A percentile compares a stretch with the other conserved stretches of the same genome.
phyloP scores from a whole-genome alignment of 805 yeast species.

The Hanseniaspora jakobsenii region DNA sequence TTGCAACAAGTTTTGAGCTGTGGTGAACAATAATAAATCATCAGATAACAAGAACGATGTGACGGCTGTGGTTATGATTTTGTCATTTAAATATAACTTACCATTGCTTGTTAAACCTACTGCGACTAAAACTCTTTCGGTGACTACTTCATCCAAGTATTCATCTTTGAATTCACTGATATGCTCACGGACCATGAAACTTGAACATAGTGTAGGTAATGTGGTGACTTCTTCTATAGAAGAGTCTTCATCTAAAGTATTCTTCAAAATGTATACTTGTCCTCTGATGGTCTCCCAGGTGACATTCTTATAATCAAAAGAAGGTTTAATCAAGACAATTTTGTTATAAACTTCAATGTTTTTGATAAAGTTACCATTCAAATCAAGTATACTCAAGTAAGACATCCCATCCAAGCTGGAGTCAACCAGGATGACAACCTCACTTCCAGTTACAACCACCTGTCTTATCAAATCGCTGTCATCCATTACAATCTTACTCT shows the following conservation, averaged over 20 bases:
- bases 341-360: constrained; percentile 38
- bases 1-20: constrained; percentile 73
- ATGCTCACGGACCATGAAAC: constrained; percentile 36
- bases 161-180: constrained; percentile 4
- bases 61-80: constrained; percentile 55
- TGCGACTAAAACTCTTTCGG: constrained; percentile 30
- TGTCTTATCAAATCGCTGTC: constrained; percentile 47
- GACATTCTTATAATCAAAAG: constrained; percentile 40
- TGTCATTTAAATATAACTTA: constrained; percentile 52
- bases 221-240: constrained; percentile 31
- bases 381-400: constrained; percentile 32
- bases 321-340: constrained; percentile 44
- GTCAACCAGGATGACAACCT: constrained; percentile 53
- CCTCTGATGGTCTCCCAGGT: constrained; percentile 58
- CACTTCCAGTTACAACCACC: constrained; percentile 40
- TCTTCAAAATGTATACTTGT: constrained; percentile 35
- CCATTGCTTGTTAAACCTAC: constrained; percentile 73
- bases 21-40: constrained; percentile 64
- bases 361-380: constrained; percentile 17
- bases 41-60: constrained; percentile 71
- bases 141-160: constrained; percentile 21
- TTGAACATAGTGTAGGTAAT: constrained; percentile 63
- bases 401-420: constrained; percentile 37
- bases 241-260: constrained; percentile 19
- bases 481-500: constrained; percentile 18